phyloP scores from a whole-genome alignment of 306 rosid genomes.

The Quercus bicolor region DNA sequence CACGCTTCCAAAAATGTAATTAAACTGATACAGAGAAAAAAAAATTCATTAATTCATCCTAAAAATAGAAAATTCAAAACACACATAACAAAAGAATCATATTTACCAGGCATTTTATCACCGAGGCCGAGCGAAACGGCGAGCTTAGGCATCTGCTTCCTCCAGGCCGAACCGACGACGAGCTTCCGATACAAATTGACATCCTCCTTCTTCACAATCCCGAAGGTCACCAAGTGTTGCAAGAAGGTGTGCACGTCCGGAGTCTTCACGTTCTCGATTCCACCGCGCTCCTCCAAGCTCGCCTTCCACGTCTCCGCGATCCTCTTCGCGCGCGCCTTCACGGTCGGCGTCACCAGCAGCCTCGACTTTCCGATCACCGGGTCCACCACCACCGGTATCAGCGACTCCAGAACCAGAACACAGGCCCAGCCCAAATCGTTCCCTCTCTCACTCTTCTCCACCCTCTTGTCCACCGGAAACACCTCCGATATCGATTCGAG shows the following conservation, averaged over 20 bases:
- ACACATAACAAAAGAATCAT: not conserved
- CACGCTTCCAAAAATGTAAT: too few relatives aligned
- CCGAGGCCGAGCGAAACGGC: constrained; percentile 92
- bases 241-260: constrained; percentile 92
- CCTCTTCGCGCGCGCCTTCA: constrained; percentile 64
- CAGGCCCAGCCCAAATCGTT: constrained; percentile 97
- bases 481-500: constrained; percentile 89
- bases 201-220: constrained; percentile 72
- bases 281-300: constrained; percentile 88
- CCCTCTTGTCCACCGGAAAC: constrained; percentile 83
- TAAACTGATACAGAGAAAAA: too few relatives aligned
- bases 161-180: constrained; percentile 91
- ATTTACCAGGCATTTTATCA: constrained; percentile 82
- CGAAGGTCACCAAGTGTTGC: constrained; percentile 97
- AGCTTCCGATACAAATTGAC: constrained; percentile 78
- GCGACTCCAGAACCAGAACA: constrained; percentile 75
- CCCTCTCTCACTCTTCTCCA: constrained; percentile 46
- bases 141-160: constrained; percentile 99
- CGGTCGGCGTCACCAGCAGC: constrained; percentile 74
- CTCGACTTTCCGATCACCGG: constrained; percentile 80
- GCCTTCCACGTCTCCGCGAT: constrained; percentile 90
- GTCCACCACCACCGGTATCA: constrained; percentile 79
- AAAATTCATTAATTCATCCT: too few relatives aligned
- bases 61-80: too few relatives aligned
- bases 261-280: constrained; percentile 83